phyloP scores from a whole-genome alignment of 169 alveolate species.

The Eimeria brunetti region DNA sequence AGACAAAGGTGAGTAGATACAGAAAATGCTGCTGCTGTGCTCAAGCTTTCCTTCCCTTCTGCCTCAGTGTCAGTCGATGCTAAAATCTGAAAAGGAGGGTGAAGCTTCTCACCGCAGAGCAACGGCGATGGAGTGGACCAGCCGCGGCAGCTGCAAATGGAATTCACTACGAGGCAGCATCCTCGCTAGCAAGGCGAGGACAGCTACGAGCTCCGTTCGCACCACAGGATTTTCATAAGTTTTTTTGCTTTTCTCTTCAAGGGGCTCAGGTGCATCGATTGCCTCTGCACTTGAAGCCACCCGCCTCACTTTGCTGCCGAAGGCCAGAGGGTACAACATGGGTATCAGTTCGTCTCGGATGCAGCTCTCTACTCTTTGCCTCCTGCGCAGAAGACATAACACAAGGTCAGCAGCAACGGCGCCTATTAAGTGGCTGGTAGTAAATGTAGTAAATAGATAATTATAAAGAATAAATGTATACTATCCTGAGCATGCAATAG shows the following conservation, averaged over 20 bases:
- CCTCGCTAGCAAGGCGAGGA: slow-evolving; percentile 50
- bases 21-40: background rate
- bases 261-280: background rate
- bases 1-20: background rate
- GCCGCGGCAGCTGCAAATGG: slow-evolving; percentile 77
- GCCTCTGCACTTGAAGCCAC: slow-evolving; percentile 4
- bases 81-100: background rate
- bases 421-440: too few relatives aligned
- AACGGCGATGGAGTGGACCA: slow-evolving; percentile 69
- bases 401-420: background rate
- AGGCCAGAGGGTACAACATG: slow-evolving; percentile 70
- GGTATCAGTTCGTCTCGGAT: slow-evolving; percentile 63
- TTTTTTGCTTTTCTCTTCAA: background rate
- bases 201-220: slow-evolving; percentile 75
- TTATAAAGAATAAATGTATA: too few relatives aligned
- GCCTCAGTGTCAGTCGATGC: background rate
- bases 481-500: too few relatives aligned
- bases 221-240: slow-evolving; percentile 53
- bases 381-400: background rate
- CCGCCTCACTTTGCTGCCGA: slow-evolving; percentile 46
- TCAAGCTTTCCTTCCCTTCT: background rate
- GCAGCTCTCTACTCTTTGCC: slow-evolving; percentile 34
- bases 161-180: slow-evolving; percentile 69
- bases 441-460: too few relatives aligned
- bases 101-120: slow-evolving; percentile 31